These are phyloP conservation scores for Andrographis paniculata DNA, from an alignment of 305 asterid genomes.

Conservation along the genomic window DNA sequence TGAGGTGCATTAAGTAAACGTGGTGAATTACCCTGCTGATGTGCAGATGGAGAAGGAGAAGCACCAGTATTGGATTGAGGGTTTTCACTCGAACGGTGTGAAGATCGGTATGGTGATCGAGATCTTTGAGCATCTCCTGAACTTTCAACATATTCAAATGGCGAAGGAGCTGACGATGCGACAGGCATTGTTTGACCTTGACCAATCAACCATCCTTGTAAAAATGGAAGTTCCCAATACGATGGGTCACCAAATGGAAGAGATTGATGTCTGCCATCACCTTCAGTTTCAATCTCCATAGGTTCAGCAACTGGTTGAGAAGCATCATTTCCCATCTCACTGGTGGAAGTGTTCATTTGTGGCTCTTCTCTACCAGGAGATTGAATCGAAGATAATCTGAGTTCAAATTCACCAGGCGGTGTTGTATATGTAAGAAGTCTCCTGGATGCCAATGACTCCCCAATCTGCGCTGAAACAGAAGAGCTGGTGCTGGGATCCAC, in stretches of 20 bases:
- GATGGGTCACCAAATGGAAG: slow-evolving; percentile 79
- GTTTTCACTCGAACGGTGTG: slow-evolving; percentile 39
- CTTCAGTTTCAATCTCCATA: slow-evolving; percentile 66
- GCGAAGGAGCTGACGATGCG: slow-evolving; percentile 32
- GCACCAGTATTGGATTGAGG: slow-evolving; percentile 37
- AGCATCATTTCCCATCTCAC: slow-evolving; percentile 35
- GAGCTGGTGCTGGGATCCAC: slow-evolving; percentile 35
- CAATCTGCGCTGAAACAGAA: slow-evolving; percentile 43
- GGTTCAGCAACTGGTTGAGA: slow-evolving; percentile 45
- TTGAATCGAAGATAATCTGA: slow-evolving; percentile 66
- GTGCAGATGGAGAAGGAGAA: slow-evolving; percentile 37
- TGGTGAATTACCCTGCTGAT: slow-evolving; percentile 43
- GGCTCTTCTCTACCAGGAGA: slow-evolving; percentile 55
- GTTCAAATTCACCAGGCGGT: slow-evolving; percentile 86
- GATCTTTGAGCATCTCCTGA: slow-evolving; percentile 57
- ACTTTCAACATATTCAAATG: slow-evolving; percentile 32
- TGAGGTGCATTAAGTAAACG: slow-evolving; percentile 61
- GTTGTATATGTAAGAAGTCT: slow-evolving; percentile 83
- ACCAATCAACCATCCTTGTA: slow-evolving; percentile 97
- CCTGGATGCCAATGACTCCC: slow-evolving; percentile 60
- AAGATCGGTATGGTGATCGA: slow-evolving; percentile 54
- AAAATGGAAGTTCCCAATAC: slow-evolving; percentile 85
- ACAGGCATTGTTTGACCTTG: slow-evolving; percentile 76
- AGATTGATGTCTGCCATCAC: slow-evolving; percentile 57
- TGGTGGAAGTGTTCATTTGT: slow-evolving; percentile 32